phyloP scores from a whole-genome alignment of 176 grass and related monocot species.

The Oryza longistaminata region DNA sequence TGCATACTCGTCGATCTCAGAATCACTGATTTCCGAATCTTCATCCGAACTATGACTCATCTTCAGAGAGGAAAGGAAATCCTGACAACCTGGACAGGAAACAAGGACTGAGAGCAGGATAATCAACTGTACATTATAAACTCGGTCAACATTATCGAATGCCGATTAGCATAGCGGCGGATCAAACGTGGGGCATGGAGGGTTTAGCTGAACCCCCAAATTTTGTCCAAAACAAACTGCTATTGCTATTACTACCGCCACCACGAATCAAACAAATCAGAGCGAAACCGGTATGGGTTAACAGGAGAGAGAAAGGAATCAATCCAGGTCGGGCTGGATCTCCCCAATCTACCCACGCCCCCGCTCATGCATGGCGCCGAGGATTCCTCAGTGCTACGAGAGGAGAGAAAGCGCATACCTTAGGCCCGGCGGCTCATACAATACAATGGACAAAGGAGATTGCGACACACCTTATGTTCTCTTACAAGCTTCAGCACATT shows the following conservation, averaged over 20 bases:
- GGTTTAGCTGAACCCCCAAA: background rate
- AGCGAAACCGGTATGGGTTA: background rate
- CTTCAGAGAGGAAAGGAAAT: conserved; percentile 13
- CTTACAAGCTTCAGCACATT: conserved; percentile 49
- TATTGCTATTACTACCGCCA: background rate
- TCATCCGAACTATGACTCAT: conserved; percentile 61
- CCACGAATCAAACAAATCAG: background rate
- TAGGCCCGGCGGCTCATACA: background rate
- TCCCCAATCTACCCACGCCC: background rate
- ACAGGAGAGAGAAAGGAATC: background rate
- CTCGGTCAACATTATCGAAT: conserved; percentile 1
- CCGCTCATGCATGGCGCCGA: background rate
- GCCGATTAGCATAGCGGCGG: background rate
- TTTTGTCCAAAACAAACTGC: background rate
- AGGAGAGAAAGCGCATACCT: background rate
- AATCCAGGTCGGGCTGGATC: background rate
- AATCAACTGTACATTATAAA: background rate
- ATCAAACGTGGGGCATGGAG: background rate
- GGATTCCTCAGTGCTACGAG: background rate
- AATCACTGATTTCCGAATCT: conserved; percentile 69
- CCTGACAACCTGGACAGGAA: conserved; percentile 2
- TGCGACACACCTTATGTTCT: conserved; percentile 51
- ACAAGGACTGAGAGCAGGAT: background rate
- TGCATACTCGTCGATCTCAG: conserved; percentile 75
- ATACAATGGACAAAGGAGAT: background rate